A percentile compares a stretch with the other conserved stretches of the same genome.
phyloP scores from a whole-genome alignment of 164 flowering plant species.

The Chloranthus sessilifolius region DNA sequence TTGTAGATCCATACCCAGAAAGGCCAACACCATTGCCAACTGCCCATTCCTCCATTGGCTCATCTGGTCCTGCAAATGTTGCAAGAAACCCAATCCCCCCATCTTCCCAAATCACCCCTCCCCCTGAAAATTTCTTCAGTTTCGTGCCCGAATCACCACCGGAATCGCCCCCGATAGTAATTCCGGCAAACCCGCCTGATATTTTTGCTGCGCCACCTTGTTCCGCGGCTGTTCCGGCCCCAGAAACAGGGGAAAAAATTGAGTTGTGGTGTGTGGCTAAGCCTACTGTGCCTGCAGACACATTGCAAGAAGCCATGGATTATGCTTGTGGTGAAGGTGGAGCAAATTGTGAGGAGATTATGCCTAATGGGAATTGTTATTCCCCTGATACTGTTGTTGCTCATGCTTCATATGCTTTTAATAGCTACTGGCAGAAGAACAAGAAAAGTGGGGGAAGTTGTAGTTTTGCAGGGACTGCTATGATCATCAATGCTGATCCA shows the following conservation, averaged over 20 bases:
- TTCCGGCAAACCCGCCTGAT: conserved; percentile 34
- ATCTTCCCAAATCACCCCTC: conserved; percentile 14
- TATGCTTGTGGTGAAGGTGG: conserved; percentile 93
- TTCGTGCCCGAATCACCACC: conserved; percentile 17
- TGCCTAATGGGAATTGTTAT: conserved; percentile 67
- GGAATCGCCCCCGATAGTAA: conserved; percentile 12
- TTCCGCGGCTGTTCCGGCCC: conserved; percentile 22
- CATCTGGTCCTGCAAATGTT: conserved; percentile 35
- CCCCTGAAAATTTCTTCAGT: conserved; percentile 19
- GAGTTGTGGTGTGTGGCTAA: conserved; percentile 91
- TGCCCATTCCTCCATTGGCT: conserved; percentile 38
- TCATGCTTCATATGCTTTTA: conserved; percentile 95
- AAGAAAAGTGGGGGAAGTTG: conserved; percentile 79
- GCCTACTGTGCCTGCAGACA: conserved; percentile 74
- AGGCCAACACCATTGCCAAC: conserved; percentile 60
- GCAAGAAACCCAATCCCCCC: conserved; percentile 46
- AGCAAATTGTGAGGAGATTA: conserved; percentile 69
- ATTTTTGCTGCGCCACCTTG: conserved; percentile 44
- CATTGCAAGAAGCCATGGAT: conserved; percentile 72
- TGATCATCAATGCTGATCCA: conserved; percentile 80
- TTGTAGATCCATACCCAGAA: conserved; percentile 45
- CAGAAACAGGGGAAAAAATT: conserved; percentile 18
- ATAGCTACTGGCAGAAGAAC: conserved; percentile 87
- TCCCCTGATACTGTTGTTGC: conserved; percentile 60
- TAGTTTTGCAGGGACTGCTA: conserved; percentile 87